These are phyloP conservation scores for Artomyces pyxidatus DNA, from an alignment of 768 basidiomycete species.

Conservation along the genomic window DNA sequence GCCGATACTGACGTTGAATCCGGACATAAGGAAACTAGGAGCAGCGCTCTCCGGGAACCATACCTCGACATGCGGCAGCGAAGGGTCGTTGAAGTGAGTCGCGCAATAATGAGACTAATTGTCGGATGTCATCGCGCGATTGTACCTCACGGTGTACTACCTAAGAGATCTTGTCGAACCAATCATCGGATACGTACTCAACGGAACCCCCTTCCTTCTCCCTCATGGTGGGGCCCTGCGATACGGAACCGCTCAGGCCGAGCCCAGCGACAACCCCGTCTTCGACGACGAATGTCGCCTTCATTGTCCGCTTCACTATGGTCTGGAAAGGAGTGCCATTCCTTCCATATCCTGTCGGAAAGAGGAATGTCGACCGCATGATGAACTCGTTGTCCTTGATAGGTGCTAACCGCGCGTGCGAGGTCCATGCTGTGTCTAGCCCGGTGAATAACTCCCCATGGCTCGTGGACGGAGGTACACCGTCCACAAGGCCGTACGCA, in stretches of 20 bases:
- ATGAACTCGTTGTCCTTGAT: not conserved
- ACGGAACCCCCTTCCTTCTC: not conserved
- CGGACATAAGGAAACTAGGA: too few relatives aligned
- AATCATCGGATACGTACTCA: not conserved
- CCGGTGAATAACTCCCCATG: not conserved
- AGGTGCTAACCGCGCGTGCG: not conserved
- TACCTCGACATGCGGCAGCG: too few relatives aligned
- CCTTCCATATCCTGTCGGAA: not conserved
- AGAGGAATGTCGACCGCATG: not conserved
- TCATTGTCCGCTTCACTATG: not conserved
- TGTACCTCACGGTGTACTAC: too few relatives aligned
- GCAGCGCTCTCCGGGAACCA: too few relatives aligned
- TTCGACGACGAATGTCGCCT: not conserved
- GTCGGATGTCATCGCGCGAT: too few relatives aligned
- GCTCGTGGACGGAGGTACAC: too few relatives aligned
- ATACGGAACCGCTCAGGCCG: not conserved
- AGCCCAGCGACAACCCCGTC: not conserved
- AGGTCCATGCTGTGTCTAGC: not conserved
- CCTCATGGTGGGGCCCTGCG: not conserved
- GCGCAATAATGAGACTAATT: too few relatives aligned
- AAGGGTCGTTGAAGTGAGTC: too few relatives aligned
- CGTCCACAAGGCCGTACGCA: not conserved
- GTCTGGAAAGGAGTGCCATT: not conserved
- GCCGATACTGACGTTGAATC: too few relatives aligned
- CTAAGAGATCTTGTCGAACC: slow-evolving; percentile 1